phyloP scores from a whole-genome alignment of 129 eudicot genomes.

The Escallonia rubra region DNA sequence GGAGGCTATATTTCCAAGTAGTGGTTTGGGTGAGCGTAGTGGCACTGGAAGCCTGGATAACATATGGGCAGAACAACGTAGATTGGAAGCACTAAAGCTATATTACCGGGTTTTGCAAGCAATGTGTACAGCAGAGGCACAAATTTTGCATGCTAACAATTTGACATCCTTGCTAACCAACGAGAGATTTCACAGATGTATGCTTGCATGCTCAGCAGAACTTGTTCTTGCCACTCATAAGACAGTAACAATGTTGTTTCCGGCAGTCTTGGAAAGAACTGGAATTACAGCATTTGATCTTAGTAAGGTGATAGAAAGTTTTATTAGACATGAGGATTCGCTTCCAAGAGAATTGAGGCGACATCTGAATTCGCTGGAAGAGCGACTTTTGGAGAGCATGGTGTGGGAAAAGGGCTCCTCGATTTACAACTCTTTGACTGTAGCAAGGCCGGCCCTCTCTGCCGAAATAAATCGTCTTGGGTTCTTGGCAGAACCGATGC shows the following conservation, averaged over 20 bases:
- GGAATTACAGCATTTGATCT: slow-evolving; percentile 98
- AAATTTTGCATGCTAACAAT: slow-evolving; percentile 62
- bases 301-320: slow-evolving; percentile 97
- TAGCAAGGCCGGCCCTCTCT: slow-evolving; percentile 73
- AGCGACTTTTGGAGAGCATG: slow-evolving; percentile 91
- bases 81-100: slow-evolving; percentile 78
- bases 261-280: slow-evolving; percentile 91
- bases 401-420: slow-evolving; percentile 99
- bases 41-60: slow-evolving; percentile 58
- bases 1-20: slow-evolving; percentile 89
- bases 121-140: slow-evolving; percentile 92
- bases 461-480: slow-evolving; percentile 77
- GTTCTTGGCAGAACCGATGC: slow-evolving; percentile 96
- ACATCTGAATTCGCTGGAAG: slow-evolving; percentile 89
- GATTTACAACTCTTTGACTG: slow-evolving; percentile 83
- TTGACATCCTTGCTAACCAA: slow-evolving; percentile 78
- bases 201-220: slow-evolving; percentile 99
- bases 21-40: slow-evolving; percentile 60
- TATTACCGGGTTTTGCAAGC: slow-evolving; percentile 86
- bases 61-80: slow-evolving; percentile 90
- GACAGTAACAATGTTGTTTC: slow-evolving; percentile 97
- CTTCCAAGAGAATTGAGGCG: slow-evolving; percentile 90
- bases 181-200: slow-evolving; percentile 93
- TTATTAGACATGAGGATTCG: slow-evolving; percentile 83
- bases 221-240: slow-evolving; percentile 97